These are phyloP conservation scores for Suillus decipiens DNA, from an alignment of 768 basidiomycete genomes.

Conservation along the genomic window DNA sequence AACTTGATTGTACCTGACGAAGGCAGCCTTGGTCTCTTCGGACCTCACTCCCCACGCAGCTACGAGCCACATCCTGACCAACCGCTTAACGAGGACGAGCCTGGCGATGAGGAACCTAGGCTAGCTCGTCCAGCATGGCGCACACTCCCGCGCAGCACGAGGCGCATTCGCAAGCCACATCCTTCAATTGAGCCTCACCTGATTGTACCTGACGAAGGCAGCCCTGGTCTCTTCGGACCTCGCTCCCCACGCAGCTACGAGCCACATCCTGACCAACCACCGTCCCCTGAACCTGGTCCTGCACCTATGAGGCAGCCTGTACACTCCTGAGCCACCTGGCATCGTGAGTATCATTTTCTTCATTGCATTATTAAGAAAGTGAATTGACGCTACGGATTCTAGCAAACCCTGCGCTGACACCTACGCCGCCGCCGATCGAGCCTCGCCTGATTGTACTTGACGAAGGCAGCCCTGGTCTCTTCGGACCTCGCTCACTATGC, in stretches of 20 bases:
- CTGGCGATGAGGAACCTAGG: conserved; percentile 24
- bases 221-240: conserved; percentile 78
- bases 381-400: conserved; percentile 12
- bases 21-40: conserved; percentile 71
- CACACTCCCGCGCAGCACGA: too few species aligned
- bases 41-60: conserved; percentile 63
- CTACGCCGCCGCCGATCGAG: conserved; percentile 60
- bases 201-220: conserved; percentile 56
- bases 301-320: conserved; percentile 45
- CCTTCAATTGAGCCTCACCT: conserved; percentile 41
- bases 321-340: conserved; percentile 66
- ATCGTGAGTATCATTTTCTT: conserved; percentile 46
- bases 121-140: too few species aligned
- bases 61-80: too few species aligned
- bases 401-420: conserved; percentile 61
- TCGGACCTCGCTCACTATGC: conserved; percentile 72
- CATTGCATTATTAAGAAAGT: conserved; percentile 7
- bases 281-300: conserved; percentile 31
- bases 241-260: conserved; percentile 50
- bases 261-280: conserved; percentile 28
- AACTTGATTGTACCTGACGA: conserved; percentile 61
- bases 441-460: conserved; percentile 64
- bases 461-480: conserved; percentile 63
- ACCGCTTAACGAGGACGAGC: too few species aligned
- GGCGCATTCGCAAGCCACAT: too few species aligned